Evolutionary conservation across 176 grass and related monocot species (phyloP), one percentile per base, ranked within the genome.

Genomic region (Juncus inflexus): DNA sequence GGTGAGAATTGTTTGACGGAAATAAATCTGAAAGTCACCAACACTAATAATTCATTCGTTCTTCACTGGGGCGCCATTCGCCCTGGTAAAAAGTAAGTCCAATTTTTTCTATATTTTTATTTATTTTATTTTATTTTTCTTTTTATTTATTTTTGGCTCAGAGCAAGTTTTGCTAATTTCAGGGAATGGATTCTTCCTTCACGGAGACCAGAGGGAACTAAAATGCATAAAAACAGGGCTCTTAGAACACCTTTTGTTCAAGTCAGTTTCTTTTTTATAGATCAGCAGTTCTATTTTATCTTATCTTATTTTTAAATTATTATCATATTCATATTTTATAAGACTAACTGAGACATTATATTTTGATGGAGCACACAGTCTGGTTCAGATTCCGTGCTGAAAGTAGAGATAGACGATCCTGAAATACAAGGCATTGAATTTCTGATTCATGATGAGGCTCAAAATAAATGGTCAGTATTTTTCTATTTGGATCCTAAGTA

Each of bases 51-150:
- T 49, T 78, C 75, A 15, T 75, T 99, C 5, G 15, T 86, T 65
- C 83, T 99, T 67, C 94, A 99, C 77, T 99, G 94, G 94, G 94
- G 94, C 16, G 80, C 65, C 65, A 73, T 99, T 78, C 57, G 41
- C 63, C 55, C 72, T 6, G 66, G 75, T 38, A 82, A 55, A 59
- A 74, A 72, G 94, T 99, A 72, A 75, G 11, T 43, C 7, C 19
- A 28, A 11, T 37, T 64, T 70, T 53, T 63, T n/a, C 69, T 73
- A 28, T 28, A 28, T 28, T n/a, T 7, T 72, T 61, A 65, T 43
- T 66, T 11, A 14, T 55, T 68, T 1, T 42, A n/a, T 71, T 37
- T 54, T 83, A 12, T 16, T 38, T 65, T 28, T 37, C 3, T 52
- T 45, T 69, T 63, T 56, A 3, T 76, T 47, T 13, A 16, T 11